Evolutionary conservation across 805 yeast species (phyloP).

Genomic region (Metschnikowia corniflorae): DNA sequence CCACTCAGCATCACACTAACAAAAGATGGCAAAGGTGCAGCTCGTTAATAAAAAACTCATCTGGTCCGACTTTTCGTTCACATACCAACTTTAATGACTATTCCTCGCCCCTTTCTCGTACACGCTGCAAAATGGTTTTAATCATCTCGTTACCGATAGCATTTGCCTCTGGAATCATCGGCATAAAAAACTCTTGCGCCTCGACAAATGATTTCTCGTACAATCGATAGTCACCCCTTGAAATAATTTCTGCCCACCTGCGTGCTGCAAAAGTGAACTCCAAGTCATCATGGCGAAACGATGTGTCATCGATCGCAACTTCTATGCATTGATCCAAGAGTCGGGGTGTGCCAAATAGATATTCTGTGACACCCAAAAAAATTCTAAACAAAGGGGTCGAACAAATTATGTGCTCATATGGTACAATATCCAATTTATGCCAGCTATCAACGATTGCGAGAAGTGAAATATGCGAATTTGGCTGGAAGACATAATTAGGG

Average conservation of each 20-base stretch:
- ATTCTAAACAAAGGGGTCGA: slow-evolving; percentile 91
- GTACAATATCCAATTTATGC: slow-evolving; percentile 79
- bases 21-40: too few species aligned
- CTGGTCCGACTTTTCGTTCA: too few species aligned
- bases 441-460: slow-evolving; percentile 93
- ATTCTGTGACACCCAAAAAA: slow-evolving; percentile 91
- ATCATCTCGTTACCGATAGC: slow-evolving; percentile 93
- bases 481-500: slow-evolving; percentile 56
- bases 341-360: slow-evolving; percentile 79
- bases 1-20: too few species aligned
- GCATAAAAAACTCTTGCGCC: slow-evolving; percentile 79
- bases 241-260: slow-evolving; percentile 79
- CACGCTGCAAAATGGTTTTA: slow-evolving; percentile 58
- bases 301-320: slow-evolving; percentile 61
- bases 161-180: slow-evolving; percentile 86
- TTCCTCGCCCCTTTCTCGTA: slow-evolving; percentile 26
- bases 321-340: slow-evolving; percentile 75
- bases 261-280: slow-evolving; percentile 92
- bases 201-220: slow-evolving; percentile 71
- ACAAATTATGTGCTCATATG: slow-evolving; percentile 95
- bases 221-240: slow-evolving; percentile 67
- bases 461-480: slow-evolving; percentile 86
- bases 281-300: slow-evolving; percentile 83
- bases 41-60: too few species aligned
- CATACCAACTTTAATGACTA: too few species aligned